These are phyloP conservation scores for Coemansia sp. DNA, from an alignment of 192 early-diverging fungal genomes.

Conservation along the genomic window DNA sequence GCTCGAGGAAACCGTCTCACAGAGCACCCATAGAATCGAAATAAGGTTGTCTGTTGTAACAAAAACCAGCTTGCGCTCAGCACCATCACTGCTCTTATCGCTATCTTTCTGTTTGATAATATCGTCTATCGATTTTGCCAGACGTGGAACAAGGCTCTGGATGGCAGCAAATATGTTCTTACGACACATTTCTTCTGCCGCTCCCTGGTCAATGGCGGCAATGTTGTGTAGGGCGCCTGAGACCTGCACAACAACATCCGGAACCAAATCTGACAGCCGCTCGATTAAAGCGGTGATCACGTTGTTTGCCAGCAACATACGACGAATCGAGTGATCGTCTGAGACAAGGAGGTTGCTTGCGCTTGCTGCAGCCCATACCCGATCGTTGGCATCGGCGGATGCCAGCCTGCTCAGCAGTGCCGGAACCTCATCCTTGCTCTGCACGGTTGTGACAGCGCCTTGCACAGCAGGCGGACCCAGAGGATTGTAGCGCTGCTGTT, in stretches of 20 bases:
- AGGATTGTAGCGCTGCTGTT: conserved; percentile 38
- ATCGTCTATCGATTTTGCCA: conserved; percentile 48
- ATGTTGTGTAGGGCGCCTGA: conserved; percentile 66
- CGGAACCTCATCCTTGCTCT: conserved; percentile 41
- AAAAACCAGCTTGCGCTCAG: conserved; percentile 49
- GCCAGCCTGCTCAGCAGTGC: conserved; percentile 59
- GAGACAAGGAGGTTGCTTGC: conserved; percentile 72
- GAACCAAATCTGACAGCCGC: conserved; percentile 68
- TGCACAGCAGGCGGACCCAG: conserved; percentile 24
- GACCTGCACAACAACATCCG: conserved; percentile 73
- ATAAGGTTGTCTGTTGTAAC: conserved; percentile 51
- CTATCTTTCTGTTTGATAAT: conserved; percentile 36
- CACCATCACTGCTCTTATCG: conserved; percentile 37
- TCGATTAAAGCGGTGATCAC: conserved; percentile 68
- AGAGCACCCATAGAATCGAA: conserved; percentile 50
- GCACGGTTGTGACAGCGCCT: conserved; percentile 25
- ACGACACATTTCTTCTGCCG: conserved; percentile 44
- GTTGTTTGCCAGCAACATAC: conserved; percentile 73
- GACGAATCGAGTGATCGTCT: conserved; percentile 46
- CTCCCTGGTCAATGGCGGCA: conserved; percentile 48
- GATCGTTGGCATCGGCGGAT: conserved; percentile 69
- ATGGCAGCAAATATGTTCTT: conserved; percentile 44
- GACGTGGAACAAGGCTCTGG: conserved; percentile 41
- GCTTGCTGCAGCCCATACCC: conserved; percentile 88
- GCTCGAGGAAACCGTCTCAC: conserved; percentile 71